phyloP scores from a whole-genome alignment of 345 rosid genomes.

The Eucalyptus albens region DNA sequence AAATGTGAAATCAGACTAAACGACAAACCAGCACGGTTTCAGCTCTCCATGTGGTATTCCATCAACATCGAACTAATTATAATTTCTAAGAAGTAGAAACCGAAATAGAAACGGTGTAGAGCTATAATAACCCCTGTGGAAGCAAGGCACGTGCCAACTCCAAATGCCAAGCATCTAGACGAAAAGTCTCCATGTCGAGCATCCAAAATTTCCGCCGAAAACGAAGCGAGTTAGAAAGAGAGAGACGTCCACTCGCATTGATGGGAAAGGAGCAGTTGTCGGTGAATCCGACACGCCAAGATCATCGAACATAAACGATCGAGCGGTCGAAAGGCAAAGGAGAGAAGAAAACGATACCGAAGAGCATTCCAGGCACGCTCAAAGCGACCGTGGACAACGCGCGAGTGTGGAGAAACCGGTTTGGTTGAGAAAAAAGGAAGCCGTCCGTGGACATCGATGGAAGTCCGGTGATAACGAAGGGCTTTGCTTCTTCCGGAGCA shows the following conservation, averaged over 20 bases:
- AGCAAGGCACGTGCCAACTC: not conserved
- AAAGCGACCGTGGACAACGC: not conserved
- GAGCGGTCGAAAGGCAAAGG: not conserved
- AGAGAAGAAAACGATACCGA: not conserved
- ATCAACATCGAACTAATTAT: not conserved
- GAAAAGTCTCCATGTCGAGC: not conserved
- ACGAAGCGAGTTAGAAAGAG: not conserved
- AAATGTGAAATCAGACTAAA: too few species aligned
- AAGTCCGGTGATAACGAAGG: not conserved
- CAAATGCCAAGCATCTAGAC: not conserved
- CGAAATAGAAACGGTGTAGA: not conserved
- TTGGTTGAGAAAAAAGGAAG: not conserved
- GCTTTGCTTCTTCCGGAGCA: not conserved
- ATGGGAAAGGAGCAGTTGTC: not conserved
- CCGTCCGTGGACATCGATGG: not conserved
- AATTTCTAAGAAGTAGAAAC: not conserved
- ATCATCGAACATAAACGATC: not conserved
- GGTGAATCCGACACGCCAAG: not conserved
- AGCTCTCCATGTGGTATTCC: not conserved
- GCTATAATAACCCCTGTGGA: not conserved
- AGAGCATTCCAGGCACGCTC: not conserved
- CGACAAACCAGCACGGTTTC: not conserved
- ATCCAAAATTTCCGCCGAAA: too few species aligned
- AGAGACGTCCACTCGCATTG: not conserved
- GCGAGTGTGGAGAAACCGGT: not conserved